Evolutionary conservation across 441 rosid genomes (phyloP).

Genomic region (Macaranga tanarius): DNA sequence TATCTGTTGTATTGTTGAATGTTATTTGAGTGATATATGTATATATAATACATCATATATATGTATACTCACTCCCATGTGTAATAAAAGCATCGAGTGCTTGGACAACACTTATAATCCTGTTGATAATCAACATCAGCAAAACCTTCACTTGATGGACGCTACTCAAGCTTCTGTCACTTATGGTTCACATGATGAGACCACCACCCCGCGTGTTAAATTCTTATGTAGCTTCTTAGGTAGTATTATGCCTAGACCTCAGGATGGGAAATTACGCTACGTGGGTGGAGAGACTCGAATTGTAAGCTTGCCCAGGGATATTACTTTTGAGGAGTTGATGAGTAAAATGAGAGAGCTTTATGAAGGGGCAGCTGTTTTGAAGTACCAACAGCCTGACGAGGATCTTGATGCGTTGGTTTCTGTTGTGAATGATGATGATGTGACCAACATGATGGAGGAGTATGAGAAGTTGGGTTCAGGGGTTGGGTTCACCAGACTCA

Average conservation of each 20-base stretch:
- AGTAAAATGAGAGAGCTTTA: conserved; percentile 84
- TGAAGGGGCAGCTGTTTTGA: conserved; percentile 73
- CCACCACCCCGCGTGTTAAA: conserved; percentile 57
- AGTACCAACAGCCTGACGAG: conserved; percentile 98
- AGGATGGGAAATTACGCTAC: conserved; percentile 83
- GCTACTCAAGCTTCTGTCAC: conserved; percentile 35
- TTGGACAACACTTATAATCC: conserved; percentile 30
- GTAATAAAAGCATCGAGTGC: conserved; percentile 45
- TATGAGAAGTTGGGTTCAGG: conserved; percentile 91
- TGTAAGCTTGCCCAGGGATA: conserved; percentile 67
- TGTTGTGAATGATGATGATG: conserved; percentile 92
- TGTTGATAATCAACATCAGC: conserved; percentile 17
- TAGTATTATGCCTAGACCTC: conserved; percentile 91
- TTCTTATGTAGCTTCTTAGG: conserved; percentile 92
- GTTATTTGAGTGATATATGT: conserved; percentile 22
- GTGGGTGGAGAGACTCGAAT: conserved; percentile 98
- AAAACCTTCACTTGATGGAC: conserved; percentile 53
- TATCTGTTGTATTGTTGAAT: not conserved
- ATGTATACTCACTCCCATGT: conserved; percentile 35
- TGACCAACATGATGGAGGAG: conserved; percentile 96
- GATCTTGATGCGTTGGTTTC: conserved; percentile 98
- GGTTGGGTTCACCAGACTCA: conserved; percentile 90
- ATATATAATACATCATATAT: no score
- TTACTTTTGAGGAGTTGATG: conserved; percentile 78
- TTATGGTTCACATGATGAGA: conserved; percentile 54